phyloP scores from a whole-genome alignment of 1,284 basidiomycete species.

The Ganoderma resinaceum region DNA sequence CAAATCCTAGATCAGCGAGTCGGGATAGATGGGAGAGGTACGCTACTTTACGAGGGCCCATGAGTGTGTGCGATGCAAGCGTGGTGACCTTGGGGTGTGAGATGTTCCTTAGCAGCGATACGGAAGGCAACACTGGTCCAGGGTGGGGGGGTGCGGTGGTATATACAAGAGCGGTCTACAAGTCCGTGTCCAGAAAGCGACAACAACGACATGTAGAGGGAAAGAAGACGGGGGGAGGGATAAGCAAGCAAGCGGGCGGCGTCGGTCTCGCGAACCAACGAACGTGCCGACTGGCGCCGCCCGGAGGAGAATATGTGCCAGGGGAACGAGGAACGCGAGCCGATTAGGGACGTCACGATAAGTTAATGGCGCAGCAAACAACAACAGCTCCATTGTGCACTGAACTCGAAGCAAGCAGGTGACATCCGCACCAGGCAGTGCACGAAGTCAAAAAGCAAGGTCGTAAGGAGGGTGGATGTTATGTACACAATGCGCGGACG shows the following conservation, averaged over 20 bases:
- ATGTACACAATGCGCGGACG: constrained; percentile 19
- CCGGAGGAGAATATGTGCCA: neutral
- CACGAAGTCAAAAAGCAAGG: constrained; percentile 10
- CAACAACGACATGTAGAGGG: constrained; percentile 2
- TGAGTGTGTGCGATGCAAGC: neutral
- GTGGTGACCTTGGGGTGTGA: neutral
- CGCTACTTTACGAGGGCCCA: neutral
- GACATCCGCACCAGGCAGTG: constrained; percentile 16
- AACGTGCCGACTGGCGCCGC: neutral
- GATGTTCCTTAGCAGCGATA: neutral
- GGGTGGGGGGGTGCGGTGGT: neutral
- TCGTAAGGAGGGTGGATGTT: constrained; percentile 17
- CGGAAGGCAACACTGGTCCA: neutral
- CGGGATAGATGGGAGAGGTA: neutral
- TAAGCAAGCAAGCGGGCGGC: neutral
- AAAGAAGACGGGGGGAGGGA: neutral
- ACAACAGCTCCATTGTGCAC: constrained; percentile 24
- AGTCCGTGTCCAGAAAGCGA: constrained; percentile 5
- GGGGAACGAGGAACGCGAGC: constrained; percentile 28
- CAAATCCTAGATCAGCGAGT: neutral
- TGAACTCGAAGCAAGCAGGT: constrained; percentile 16
- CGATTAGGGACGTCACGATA: constrained; percentile 33
- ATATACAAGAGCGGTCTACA: constrained; percentile 8
- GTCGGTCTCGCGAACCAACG: neutral
- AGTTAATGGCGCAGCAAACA: constrained; percentile 27